Conservation (phyloP, 108 stramenopile genomes). For the Nannochloropsis salina region DNA sequence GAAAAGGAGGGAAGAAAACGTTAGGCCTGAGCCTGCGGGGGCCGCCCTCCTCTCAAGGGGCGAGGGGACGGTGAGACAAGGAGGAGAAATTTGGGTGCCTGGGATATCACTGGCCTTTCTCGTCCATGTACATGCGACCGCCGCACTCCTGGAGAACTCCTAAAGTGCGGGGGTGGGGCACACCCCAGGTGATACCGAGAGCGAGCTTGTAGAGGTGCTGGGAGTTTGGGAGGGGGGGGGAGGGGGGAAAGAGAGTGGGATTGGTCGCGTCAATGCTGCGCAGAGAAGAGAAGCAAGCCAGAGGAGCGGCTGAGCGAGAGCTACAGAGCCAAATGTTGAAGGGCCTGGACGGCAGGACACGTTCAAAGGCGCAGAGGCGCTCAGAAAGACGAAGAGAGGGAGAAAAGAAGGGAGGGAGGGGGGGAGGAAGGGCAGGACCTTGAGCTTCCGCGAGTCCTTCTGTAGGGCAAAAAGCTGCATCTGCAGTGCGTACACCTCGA, state of each 20-base stretch:
- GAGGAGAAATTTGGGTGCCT: too few relatives aligned
- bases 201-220: conserved; percentile 72
- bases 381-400: not conserved
- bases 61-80: too few relatives aligned
- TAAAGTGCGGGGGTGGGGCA: conserved; percentile 81
- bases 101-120: not conserved
- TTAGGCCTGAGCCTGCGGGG: conserved; percentile 50
- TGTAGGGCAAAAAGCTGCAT: conserved; percentile 76
- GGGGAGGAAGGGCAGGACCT: not conserved
- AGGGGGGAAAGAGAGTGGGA: not conserved
- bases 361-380: not conserved
- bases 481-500: conserved; percentile 86
- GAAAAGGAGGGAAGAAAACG: not conserved
- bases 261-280: not conserved
- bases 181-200: conserved; percentile 73
- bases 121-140: conserved; percentile 87
- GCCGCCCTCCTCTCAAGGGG: too few relatives aligned
- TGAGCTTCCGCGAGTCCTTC: conserved; percentile 75
- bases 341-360: not conserved
- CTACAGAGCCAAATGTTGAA: not conserved
- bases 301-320: not conserved
- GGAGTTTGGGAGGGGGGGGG: not conserved
- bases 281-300: not conserved
- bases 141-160: conserved; percentile 83
- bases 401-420: not conserved